Evolutionary conservation across 345 rosid species (phyloP).

Genomic region (Bruguiera parviflora): DNA sequence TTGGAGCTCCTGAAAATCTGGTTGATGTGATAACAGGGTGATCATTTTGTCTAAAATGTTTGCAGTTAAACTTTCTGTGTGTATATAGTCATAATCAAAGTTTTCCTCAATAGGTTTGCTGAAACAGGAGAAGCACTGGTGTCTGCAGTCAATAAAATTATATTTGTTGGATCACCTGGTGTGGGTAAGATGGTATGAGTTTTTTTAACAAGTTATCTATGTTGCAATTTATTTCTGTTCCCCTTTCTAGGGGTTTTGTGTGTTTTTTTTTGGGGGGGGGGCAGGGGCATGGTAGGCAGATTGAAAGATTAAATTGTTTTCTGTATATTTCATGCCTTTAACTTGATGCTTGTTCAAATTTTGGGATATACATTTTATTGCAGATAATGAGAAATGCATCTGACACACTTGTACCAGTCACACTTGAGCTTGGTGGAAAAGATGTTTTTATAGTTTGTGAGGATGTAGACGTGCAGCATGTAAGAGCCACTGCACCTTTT

Average conservation of each 20-base stretch:
- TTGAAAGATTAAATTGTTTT: background rate
- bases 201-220: background rate
- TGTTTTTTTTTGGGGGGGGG: too few relatives aligned
- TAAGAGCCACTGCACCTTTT: conserved; percentile 29
- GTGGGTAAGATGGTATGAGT: conserved; percentile 88
- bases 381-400: conserved; percentile 97
- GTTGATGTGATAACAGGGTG: conserved; percentile 95
- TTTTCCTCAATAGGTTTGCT: conserved; percentile 54
- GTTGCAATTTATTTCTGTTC: background rate
- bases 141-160: conserved; percentile 84
- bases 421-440: conserved; percentile 98
- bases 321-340: background rate
- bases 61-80: conserved; percentile 1
- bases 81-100: conserved; percentile 15
- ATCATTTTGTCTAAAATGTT: conserved; percentile 19
- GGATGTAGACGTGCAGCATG: conserved; percentile 78
- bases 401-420: conserved; percentile 71
- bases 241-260: too few relatives aligned
- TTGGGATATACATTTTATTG: conserved; percentile 25
- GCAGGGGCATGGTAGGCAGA: too few relatives aligned
- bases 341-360: background rate
- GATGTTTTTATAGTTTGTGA: conserved; percentile 94
- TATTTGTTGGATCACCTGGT: conserved; percentile 95
- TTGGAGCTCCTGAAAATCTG: conserved; percentile 93
- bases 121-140: conserved; percentile 98